Base-by-base conservation (phyloP, 2,329 filamentous ascomycete species). In the Uncinocarpus reesii region DNA sequence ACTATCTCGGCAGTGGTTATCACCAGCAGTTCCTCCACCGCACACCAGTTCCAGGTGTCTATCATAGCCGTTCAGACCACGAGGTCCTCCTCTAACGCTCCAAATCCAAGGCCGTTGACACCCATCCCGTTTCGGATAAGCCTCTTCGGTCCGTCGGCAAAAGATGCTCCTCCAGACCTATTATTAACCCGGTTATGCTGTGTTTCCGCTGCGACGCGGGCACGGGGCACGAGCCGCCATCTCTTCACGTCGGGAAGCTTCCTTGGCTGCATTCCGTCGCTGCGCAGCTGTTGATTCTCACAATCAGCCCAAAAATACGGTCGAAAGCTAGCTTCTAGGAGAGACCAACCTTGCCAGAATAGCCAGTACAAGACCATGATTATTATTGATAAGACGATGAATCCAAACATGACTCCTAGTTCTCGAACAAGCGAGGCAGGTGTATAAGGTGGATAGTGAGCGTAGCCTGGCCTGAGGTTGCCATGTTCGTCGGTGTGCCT, bases 371-470 rank as follows among this genome's bases (percentile, higher is more conserved):
- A 48, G 0, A 37, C 60, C 50, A 67, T 63, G 4, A 60, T 63
- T 7, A 65, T 50, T 29, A 63, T 41, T 42, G 57, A 64, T 3
- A 61, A 58, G 18, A 46, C 56, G 1, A 67, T 55, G 46, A 69
- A 69, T 15, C 58, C 66, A 51, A 68, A 65, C 54, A 67, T 61
- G 24, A 68, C 59, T 21, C 65, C 65, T 16, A 69, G 54, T 54
- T 69, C 67, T 26, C 60, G 60, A 16, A 51, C 55, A 8, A 67
- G 56, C 4, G 63, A 62, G 36, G 56, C 58, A n/a, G 60, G 56
- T 3, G 59, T 60, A 44, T 57, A 60, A 2, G 59, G 58, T 7
- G 60, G 60, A 20, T 18, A 21, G 20, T 35, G 37, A 20, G 28
- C 15, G 21, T 26, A 24, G 11, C 32, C 45, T n/a, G 11, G 40